phyloP scores from a whole-genome alignment of 331 rosid genomes.

The Dryas integrifolia region DNA sequence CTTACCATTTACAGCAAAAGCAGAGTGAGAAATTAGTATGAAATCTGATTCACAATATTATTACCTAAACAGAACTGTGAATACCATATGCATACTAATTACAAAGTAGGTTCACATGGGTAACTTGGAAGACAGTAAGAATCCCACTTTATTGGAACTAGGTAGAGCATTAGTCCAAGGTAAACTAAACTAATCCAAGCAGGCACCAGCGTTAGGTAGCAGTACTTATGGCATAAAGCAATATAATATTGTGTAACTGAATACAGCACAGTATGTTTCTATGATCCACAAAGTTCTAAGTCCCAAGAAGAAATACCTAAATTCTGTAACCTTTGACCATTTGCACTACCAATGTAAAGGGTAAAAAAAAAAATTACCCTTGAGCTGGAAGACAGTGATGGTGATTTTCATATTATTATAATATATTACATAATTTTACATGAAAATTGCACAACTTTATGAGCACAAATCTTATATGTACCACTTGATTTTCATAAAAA shows the following conservation, averaged over 20 bases:
- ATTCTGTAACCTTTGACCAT: conserved; percentile 15
- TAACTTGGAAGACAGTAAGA: not conserved
- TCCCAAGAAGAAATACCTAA: conserved; percentile 16
- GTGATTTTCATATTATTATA: not conserved
- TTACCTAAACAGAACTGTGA: not conserved
- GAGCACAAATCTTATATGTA: not conserved
- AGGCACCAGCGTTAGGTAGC: not conserved
- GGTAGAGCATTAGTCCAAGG: not conserved
- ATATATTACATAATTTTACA: not conserved
- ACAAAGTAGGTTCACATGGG: not conserved
- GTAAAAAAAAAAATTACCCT: not conserved
- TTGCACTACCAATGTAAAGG: conserved; percentile 20
- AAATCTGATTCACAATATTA: not conserved
- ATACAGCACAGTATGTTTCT: conserved; percentile 9
- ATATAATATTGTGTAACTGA: not conserved
- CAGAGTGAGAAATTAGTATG: no score
- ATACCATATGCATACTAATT: not conserved
- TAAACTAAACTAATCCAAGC: not conserved
- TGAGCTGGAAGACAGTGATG: conserved; percentile 21
- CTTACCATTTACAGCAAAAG: not conserved
- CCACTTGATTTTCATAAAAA: not conserved
- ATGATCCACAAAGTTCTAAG: not conserved
- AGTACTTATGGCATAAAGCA: not conserved
- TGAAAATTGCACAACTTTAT: not conserved
- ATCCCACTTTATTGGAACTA: not conserved